Evolutionary conservation across 1,284 basidiomycete genomes (phyloP).

Genomic region (Cryptococcus amylolentus): DNA sequence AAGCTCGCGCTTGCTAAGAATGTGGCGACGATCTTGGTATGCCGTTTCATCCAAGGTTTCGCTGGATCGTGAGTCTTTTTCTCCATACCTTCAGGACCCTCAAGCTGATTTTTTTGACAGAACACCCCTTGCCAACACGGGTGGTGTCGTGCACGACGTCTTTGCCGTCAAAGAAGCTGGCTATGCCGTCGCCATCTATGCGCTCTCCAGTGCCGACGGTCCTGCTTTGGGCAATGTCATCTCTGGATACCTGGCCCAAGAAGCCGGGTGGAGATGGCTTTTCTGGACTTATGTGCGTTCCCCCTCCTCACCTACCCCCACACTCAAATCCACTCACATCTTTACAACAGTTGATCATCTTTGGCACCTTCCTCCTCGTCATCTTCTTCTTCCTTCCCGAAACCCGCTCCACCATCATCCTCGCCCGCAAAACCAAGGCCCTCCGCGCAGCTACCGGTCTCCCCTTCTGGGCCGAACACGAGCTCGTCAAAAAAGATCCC

Average conservation of each 20-base stretch:
- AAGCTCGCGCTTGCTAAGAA: slow-evolving; percentile 35
- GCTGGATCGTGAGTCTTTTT: slow-evolving; percentile 25
- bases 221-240: slow-evolving; percentile 31
- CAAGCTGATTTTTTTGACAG: slow-evolving; percentile 1
- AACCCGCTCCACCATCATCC: slow-evolving; percentile 32
- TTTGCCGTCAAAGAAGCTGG: slow-evolving; percentile 28
- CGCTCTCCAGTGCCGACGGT: slow-evolving; percentile 25
- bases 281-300: slow-evolving; percentile 30
- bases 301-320: neutral
- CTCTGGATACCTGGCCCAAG: slow-evolving; percentile 28
- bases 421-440: slow-evolving; percentile 14
- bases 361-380: slow-evolving; percentile 26
- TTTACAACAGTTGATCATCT: slow-evolving; percentile 20
- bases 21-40: slow-evolving; percentile 27
- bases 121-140: slow-evolving; percentile 25
- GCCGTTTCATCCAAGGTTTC: slow-evolving; percentile 37
- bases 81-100: neutral
- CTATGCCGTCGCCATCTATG: slow-evolving; percentile 30
- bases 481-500: slow-evolving; percentile 21
- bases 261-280: slow-evolving; percentile 32
- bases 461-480: slow-evolving; percentile 20
- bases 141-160: slow-evolving; percentile 32
- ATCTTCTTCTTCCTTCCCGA: slow-evolving; percentile 29
- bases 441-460: slow-evolving; percentile 15
- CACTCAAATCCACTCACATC: neutral